Conservation (phyloP, 768 basidiomycete genomes). For the Piloderma croceum region DNA sequence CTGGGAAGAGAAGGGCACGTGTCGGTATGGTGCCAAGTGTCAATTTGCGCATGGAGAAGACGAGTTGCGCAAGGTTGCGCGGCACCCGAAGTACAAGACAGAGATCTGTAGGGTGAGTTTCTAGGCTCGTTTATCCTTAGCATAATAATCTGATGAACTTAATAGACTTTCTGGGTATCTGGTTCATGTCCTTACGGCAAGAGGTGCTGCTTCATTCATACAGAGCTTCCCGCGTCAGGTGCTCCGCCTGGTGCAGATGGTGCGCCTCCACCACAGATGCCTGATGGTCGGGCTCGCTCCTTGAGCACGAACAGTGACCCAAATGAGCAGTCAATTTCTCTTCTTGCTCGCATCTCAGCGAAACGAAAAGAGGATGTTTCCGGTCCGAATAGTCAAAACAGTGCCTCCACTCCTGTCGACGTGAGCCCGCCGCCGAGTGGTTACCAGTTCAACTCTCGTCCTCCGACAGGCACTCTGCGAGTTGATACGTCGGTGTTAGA, state of each 20-base stretch:
- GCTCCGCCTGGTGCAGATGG: conserved; percentile 49
- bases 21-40: conserved; percentile 83
- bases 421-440: conserved; percentile 34
- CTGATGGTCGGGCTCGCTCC: conserved; percentile 60
- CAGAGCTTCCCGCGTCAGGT: conserved; percentile 68
- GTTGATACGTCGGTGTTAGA: conserved; percentile 70
- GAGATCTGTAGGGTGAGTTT: conserved; percentile 80
- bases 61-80: conserved; percentile 74
- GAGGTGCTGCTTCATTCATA: conserved; percentile 91
- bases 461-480: conserved; percentile 63
- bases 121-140: background rate
- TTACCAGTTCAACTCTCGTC: conserved; percentile 52
- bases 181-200: conserved; percentile 92
- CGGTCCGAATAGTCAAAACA: conserved; percentile 24
- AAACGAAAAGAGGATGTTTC: conserved; percentile 49
- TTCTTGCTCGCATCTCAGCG: conserved; percentile 71
- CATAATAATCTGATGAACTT: conserved; percentile 11
- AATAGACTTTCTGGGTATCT: conserved; percentile 88
- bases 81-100: conserved; percentile 95
- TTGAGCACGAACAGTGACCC: conserved; percentile 75
- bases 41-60: conserved; percentile 93
- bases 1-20: conserved; percentile 88
- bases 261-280: conserved; percentile 44
- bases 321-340: conserved; percentile 60
- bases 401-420: conserved; percentile 51